Base-by-base conservation (phyloP, 2,329 filamentous ascomycete species). In the Ascochyta lentis region DNA sequence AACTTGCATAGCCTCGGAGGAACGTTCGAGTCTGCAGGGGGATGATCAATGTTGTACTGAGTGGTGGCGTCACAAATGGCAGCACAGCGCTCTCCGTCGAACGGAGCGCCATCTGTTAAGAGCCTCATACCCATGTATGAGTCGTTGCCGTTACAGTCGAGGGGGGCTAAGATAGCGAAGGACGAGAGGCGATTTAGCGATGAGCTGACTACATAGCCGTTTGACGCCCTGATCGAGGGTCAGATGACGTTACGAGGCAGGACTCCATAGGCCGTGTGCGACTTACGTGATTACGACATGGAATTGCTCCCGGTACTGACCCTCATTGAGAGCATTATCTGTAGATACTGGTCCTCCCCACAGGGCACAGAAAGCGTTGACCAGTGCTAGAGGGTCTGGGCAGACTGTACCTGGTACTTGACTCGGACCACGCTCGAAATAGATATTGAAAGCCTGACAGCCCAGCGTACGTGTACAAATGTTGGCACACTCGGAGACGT, bases 1-100 rank as follows among this genome's bases (percentile, higher is more conserved):
- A 73, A 72, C 39, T 66, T 71, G 64, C 72, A 75, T 24, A 51
- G 24, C 40, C 34, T 31, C 6, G 40, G 33, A 16, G 48, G 40
- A 10, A 35, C 26, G 1, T 22, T 19, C 13, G 34, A 9, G 40
- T 43, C 23, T 31, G 6, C 12, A 8, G 24, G 23, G 9, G 31
- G 33, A 10, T 51, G 48, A 3, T 15, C 31, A 6, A 51, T 29
- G 26, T 37, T 33, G 24, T 43, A 51, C n/a, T 39, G 31, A 13
- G 39, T 35, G 22, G 48, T 44, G 26, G 23, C 40, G 19, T 44
- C 22, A 33, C 48, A 51, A 3, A 38, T 16, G 12, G 23, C 40
- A 6, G 48, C 48, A 39, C 48, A 51, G 9, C 26, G 48, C 15
- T 29, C 12, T 15, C 2, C 8, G 19, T 26, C 19, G 33, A 51